Conservation (phyloP, 1,139 yeast species). For the Suhomyces kunorum region DNA sequence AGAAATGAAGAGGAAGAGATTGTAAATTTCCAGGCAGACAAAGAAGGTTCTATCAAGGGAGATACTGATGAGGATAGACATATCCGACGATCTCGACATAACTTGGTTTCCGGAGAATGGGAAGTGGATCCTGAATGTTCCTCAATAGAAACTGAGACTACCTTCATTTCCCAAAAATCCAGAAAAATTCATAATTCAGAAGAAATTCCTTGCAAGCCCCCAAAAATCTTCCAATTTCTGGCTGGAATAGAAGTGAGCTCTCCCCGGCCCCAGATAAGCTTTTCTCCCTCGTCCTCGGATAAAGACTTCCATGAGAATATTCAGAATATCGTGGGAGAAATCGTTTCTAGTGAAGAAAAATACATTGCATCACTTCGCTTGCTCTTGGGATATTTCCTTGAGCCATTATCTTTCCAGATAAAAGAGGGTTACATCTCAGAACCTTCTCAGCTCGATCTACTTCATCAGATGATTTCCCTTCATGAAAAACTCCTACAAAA, state of each 20-base stretch:
- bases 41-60: no score
- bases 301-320: slow-evolving; percentile 12
- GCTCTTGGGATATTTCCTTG: slow-evolving; percentile 39
- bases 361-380: slow-evolving; percentile 46
- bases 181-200: no score
- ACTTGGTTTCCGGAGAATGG: no score
- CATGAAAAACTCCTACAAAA: slow-evolving; percentile 20
- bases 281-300: slow-evolving; percentile 13
- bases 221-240: no score
- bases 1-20: no score
- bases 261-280: slow-evolving; percentile 17
- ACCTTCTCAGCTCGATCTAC: slow-evolving; percentile 8
- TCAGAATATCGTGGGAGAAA: slow-evolving; percentile 44
- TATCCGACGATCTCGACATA: no score
- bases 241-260: slow-evolving; percentile 8
- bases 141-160: no score
- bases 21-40: no score
- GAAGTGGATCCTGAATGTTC: no score
- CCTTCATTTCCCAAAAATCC: no score
- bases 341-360: slow-evolving; percentile 47
- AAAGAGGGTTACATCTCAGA: slow-evolving; percentile 30
- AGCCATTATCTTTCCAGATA: slow-evolving; percentile 27
- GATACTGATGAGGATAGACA: no score
- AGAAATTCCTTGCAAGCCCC: no score
- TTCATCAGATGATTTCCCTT: slow-evolving; percentile 20